Conservation (phyloP, 2,329 filamentous ascomycete species). For the Akanthomyces dipterigenus region DNA sequence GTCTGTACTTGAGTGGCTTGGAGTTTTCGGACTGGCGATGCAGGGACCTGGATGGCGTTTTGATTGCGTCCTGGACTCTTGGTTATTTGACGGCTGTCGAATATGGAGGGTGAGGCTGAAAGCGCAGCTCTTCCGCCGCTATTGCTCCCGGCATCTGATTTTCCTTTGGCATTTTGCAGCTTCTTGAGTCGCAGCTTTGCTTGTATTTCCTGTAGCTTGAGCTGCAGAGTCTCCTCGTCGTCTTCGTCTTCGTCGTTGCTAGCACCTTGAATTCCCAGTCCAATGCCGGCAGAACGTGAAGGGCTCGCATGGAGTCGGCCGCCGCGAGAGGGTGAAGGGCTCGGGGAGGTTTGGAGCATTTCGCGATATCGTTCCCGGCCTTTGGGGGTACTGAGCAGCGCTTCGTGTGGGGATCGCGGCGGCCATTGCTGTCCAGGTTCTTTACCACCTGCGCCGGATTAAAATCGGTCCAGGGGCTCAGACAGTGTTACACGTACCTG, state of each 20-base stretch:
- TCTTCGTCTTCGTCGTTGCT: slow-evolving; percentile 80
- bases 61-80: slow-evolving; percentile 7
- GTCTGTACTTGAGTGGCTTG: slow-evolving; percentile 46
- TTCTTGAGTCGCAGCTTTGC: slow-evolving; percentile 82
- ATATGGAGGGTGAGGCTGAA: slow-evolving; percentile 3
- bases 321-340: slow-evolving; percentile 50
- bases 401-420: slow-evolving; percentile 59
- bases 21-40: slow-evolving; percentile 60
- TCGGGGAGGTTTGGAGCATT: slow-evolving; percentile 59
- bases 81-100: neutral
- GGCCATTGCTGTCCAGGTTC: slow-evolving; percentile 54
- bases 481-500: slow-evolving; percentile 11
- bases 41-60: slow-evolving; percentile 61
- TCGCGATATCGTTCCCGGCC: slow-evolving; percentile 71
- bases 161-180: slow-evolving; percentile 53
- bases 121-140: slow-evolving; percentile 15
- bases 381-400: slow-evolving; percentile 61
- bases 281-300: slow-evolving; percentile 22
- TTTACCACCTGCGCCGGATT: slow-evolving; percentile 15
- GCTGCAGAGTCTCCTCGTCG: slow-evolving; percentile 81
- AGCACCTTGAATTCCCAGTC: slow-evolving; percentile 29
- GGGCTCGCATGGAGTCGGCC: slow-evolving; percentile 5
- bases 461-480: slow-evolving; percentile 12
- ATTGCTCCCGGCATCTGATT: slow-evolving; percentile 11
- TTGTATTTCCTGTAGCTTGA: slow-evolving; percentile 84